phyloP scores from a whole-genome alignment of 208 protist genomes.

The Acanthamoeba royreba region DNA sequence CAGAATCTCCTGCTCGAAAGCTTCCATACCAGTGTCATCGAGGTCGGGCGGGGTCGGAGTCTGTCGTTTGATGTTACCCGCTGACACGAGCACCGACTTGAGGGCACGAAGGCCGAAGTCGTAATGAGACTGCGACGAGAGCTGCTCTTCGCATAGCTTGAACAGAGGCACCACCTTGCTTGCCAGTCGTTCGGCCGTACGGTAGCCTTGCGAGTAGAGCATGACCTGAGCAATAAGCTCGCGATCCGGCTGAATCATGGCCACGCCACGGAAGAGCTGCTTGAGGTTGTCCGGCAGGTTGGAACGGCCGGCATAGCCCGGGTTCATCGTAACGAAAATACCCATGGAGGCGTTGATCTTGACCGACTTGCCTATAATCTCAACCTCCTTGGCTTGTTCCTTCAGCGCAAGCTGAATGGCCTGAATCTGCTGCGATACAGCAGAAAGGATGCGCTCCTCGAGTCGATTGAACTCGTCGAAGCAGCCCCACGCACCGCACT shows the following conservation, averaged over 20 bases:
- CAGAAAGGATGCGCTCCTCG: constrained; percentile 98
- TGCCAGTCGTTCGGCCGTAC: constrained; percentile 92
- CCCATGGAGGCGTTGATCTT: constrained; percentile 91
- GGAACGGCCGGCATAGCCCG: constrained; percentile 98
- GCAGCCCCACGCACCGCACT: constrained; percentile 99
- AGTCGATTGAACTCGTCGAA: constrained; percentile 99
- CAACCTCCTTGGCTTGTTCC: constrained; percentile 78
- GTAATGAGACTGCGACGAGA: constrained; percentile 98
- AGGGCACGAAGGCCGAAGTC: constrained; percentile 99
- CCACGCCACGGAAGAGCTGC: constrained; percentile 97
- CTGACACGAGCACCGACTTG: constrained; percentile 98
- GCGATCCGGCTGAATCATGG: constrained; percentile 98
- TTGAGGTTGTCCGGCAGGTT: constrained; percentile 99
- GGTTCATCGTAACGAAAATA: constrained; percentile 99
- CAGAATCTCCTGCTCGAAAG: constrained; percentile 89
- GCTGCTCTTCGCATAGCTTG: constrained; percentile 96
- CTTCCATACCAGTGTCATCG: background rate
- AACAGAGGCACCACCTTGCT: constrained; percentile 98
- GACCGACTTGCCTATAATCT: constrained; percentile 88
- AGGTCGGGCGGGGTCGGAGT: background rate
- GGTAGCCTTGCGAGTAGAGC: constrained; percentile 99
- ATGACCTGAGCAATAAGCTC: constrained; percentile 99
- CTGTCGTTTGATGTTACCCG: constrained; percentile 93
- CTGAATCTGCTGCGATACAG: constrained; percentile 99
- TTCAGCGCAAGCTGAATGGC: constrained; percentile 84